Conservation (phyloP, 495 filamentous ascomycete genomes). For the Filosporella fistucella region DNA sequence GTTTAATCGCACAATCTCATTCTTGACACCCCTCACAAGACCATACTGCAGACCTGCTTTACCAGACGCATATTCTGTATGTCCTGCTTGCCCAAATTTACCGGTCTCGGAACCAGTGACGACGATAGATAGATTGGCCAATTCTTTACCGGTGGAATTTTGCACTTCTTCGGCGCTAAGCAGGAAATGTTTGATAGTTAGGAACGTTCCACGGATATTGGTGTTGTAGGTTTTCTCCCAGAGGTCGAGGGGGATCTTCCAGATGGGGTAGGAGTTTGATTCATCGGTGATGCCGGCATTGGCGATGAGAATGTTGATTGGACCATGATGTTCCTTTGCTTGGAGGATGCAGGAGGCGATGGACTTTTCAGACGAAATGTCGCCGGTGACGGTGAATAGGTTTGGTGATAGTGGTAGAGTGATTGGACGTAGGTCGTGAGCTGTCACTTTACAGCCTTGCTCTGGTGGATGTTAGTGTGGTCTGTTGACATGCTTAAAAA, state of each 20-base stretch:
- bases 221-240: conserved; percentile 48
- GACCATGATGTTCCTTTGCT: conserved; percentile 43
- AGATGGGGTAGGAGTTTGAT: conserved; percentile 39
- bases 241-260: conserved; percentile 44
- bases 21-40: conserved; percentile 46
- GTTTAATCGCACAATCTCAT: conserved; percentile 50
- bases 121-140: conserved; percentile 48
- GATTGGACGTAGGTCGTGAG: conserved; percentile 38
- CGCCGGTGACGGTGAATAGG: conserved; percentile 37
- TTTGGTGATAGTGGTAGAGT: conserved; percentile 25
- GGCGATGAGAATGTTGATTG: conserved; percentile 47
- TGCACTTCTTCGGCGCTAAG: conserved; percentile 33
- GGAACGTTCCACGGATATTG: conserved; percentile 49
- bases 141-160: conserved; percentile 27
- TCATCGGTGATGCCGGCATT: conserved; percentile 49
- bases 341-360: conserved; percentile 35
- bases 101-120: conserved; percentile 48
- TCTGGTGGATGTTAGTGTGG: conserved; percentile 27
- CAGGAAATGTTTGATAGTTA: conserved; percentile 56
- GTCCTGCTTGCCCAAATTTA: conserved; percentile 45
- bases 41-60: conserved; percentile 52
- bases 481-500: no score
- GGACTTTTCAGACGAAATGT: conserved; percentile 43
- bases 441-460: conserved; percentile 49
- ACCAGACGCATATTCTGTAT: conserved; percentile 45